Evolutionary conservation across 2,329 filamentous ascomycete genomes (phyloP).

Genomic region (Penicillium concentricum): DNA sequence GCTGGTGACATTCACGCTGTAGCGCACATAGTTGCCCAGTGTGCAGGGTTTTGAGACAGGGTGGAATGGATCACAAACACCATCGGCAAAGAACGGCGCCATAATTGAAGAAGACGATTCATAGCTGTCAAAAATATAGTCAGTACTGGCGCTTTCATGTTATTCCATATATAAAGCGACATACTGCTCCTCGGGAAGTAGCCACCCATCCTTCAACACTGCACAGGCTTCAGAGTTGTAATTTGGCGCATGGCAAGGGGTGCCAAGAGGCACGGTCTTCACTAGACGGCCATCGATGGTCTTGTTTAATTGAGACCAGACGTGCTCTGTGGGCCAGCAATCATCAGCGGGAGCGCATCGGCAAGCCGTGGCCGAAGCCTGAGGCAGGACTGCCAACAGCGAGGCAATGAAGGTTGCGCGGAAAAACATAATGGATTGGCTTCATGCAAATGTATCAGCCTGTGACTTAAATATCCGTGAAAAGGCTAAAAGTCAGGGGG

Average conservation of each 20-base stretch:
- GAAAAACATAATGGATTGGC: neutral
- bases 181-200: constrained; percentile 47
- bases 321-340: constrained; percentile 51
- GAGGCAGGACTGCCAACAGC: neutral
- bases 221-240: constrained; percentile 50
- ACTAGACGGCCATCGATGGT: constrained; percentile 54
- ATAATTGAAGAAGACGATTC: constrained; percentile 51
- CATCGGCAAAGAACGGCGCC: constrained; percentile 40
- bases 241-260: constrained; percentile 52
- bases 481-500: neutral
- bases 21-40: constrained; percentile 31
- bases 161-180: neutral
- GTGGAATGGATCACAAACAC: constrained; percentile 46
- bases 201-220: constrained; percentile 46
- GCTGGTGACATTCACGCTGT: constrained; percentile 37
- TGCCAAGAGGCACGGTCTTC: constrained; percentile 53
- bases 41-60: constrained; percentile 28
- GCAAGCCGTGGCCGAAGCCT: constrained; percentile 30
- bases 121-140: constrained; percentile 48
- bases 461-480: neutral
- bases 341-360: constrained; percentile 54
- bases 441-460: neutral
- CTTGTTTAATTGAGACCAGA: constrained; percentile 54
- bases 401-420: neutral
- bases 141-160: neutral